Evolutionary conservation across 1,284 basidiomycete species (phyloP).

Genomic region (Porogramme epimiltina): DNA sequence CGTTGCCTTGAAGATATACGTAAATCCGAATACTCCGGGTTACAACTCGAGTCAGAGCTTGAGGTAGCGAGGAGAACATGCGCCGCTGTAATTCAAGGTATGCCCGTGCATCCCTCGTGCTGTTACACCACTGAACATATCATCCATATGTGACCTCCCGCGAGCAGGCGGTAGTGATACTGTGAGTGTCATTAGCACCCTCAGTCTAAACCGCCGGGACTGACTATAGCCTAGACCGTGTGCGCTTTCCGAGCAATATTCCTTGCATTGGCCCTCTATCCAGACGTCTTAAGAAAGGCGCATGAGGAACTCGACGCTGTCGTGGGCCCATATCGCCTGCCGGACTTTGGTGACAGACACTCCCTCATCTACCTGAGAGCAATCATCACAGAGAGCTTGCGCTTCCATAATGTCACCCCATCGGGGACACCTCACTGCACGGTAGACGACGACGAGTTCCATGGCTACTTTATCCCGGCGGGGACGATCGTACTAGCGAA

Average conservation of each 20-base stretch:
- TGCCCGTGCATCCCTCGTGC: no score
- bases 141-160: no score
- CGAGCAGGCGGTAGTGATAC: conserved; percentile 17
- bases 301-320: conserved; percentile 34
- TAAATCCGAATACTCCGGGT: no score
- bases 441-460: conserved; percentile 15
- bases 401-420: conserved; percentile 22
- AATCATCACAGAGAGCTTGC: conserved; percentile 22
- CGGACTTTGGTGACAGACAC: conserved; percentile 17
- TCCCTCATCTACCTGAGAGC: conserved; percentile 23
- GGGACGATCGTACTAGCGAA: conserved; percentile 21
- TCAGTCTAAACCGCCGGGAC: not conserved
- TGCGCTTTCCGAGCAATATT: conserved; percentile 32
- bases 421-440: conserved; percentile 10
- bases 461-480: conserved; percentile 26
- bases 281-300: conserved; percentile 32
- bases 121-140: no score
- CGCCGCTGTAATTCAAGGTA: conserved; percentile 7
- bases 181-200: not conserved
- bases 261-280: conserved; percentile 36
- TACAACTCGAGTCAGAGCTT: not conserved
- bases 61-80: conserved; percentile 1
- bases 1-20: no score
- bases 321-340: conserved; percentile 25
- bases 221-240: conserved; percentile 6